These are phyloP conservation scores for Mycena galopus DNA, from an alignment of 768 basidiomycete genomes.

Conservation along the genomic window DNA sequence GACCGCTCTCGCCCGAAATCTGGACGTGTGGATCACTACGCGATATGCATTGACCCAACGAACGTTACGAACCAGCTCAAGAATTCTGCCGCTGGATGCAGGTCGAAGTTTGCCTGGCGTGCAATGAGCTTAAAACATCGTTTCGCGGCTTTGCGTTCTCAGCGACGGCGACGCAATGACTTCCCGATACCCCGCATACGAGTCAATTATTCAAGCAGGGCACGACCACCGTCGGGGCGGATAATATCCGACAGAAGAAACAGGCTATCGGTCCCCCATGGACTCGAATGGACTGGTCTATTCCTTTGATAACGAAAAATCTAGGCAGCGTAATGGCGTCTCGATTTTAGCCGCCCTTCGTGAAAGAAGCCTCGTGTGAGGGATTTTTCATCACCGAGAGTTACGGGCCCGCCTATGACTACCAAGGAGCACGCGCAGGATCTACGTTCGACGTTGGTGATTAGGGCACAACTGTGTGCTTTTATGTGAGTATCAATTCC, in stretches of 20 bases:
- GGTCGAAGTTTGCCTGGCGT: no score
- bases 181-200: neutral
- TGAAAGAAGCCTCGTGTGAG: conserved; percentile 1
- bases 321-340: neutral
- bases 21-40: no score
- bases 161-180: neutral
- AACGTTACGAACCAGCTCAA: no score
- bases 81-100: no score
- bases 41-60: no score
- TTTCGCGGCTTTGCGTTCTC: neutral
- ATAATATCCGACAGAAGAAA: neutral
- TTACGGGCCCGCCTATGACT: neutral
- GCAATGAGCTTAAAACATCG: neutral
- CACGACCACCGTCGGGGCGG: neutral
- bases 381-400: conserved; percentile 1
- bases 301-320: neutral
- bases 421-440: neutral
- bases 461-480: neutral
- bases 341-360: neutral
- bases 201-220: neutral
- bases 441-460: conserved; percentile 1
- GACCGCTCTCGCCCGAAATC: no score
- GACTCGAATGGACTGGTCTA: neutral
- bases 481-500: neutral
- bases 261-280: neutral